Evolutionary conservation across 148 eudicot genomes (phyloP), one percentile per base, ranked within the genome.

Genomic region (Chenopodium suecicum): DNA sequence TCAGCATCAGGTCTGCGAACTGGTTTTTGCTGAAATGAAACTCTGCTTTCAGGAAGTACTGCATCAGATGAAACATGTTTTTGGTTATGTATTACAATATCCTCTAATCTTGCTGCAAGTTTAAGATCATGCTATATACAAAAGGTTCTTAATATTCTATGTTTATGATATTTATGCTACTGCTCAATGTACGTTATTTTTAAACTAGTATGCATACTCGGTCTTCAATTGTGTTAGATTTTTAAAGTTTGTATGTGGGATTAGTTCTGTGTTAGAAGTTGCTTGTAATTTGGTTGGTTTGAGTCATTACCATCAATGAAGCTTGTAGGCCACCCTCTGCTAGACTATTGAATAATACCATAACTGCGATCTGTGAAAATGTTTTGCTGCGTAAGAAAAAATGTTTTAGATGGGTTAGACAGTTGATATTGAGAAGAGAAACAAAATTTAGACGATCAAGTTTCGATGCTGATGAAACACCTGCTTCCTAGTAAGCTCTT

Each of bases 1-100:
- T 91, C 75, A 95, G 85, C 94, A 93, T 88, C 58, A 95, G 74
- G 88, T 93, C 90, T 44, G 97, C 97, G 85, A 88, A 95, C 75
- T 95, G 93, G 83, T 95, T 88, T 87, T 93, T 95, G 85, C 84
- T 86, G 79, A 92, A 95, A 76, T 93, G 96, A 82, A 91, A 95
- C 37, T 85, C 85, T 29, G 97, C 98, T 88, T 91, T 95, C 68
- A 95, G 84, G 87, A 79, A 92, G 84, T 90, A 95, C 97, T 95
- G 90, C 90, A 89, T 82, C 78, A 80, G 23, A 50, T 63, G 13
- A n/a, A 70, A 47, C 44, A 69, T 16, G 5, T 27, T 75, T 47
- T 14, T 58, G 17, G 34, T 37, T 44, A 32, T 41, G 70, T 47
- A 47, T 34, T 60, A 78, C 20, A 47, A 6, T 70, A 19, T 19